A percentile compares a stretch with the other conserved stretches of the same genome.
Conservation (phyloP, 2,329 filamentous ascomycete species). For the Cladorrhinum sp. region DNA sequence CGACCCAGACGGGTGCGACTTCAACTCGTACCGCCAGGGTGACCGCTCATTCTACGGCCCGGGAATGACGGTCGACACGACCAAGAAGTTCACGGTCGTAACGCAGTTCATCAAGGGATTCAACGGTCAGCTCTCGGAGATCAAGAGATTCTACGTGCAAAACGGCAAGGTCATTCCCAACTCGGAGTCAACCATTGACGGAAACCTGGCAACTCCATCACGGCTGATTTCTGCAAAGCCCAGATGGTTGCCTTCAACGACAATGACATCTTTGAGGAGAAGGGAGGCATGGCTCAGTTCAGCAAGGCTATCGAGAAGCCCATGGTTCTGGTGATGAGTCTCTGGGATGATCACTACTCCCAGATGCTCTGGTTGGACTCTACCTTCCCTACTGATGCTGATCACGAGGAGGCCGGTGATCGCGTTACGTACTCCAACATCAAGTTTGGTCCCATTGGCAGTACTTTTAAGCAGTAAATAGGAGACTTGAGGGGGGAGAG, state of each 20-base stretch:
- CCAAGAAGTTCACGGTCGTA: conserved; percentile 60
- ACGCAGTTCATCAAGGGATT: conserved; percentile 57
- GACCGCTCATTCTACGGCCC: conserved; percentile 61
- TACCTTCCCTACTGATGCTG: conserved; percentile 53
- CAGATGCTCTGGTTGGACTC: conserved; percentile 76
- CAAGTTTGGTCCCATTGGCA: conserved; percentile 52
- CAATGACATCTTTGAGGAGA: conserved; percentile 47
- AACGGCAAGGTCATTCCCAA: conserved; percentile 58
- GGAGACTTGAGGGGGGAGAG: not conserved
- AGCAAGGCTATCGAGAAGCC: conserved; percentile 40
- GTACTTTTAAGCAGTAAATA: not conserved
- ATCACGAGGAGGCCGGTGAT: conserved; percentile 41
- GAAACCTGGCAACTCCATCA: conserved; percentile 48
- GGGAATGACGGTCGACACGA: conserved; percentile 57
- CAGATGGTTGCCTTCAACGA: conserved; percentile 59
- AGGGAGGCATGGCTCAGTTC: conserved; percentile 60
- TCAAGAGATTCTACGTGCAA: conserved; percentile 65
- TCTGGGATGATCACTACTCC: conserved; percentile 64
- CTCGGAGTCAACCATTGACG: conserved; percentile 40
- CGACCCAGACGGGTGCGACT: conserved; percentile 69
- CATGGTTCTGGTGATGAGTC: conserved; percentile 50
- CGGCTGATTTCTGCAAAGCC: conserved; percentile 53
- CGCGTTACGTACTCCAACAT: conserved; percentile 57
- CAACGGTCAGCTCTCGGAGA: conserved; percentile 54
- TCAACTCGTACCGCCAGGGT: conserved; percentile 67